phyloP scores from a whole-genome alignment of 2,329 filamentous ascomycete species.

The Cladosporium sp. region DNA sequence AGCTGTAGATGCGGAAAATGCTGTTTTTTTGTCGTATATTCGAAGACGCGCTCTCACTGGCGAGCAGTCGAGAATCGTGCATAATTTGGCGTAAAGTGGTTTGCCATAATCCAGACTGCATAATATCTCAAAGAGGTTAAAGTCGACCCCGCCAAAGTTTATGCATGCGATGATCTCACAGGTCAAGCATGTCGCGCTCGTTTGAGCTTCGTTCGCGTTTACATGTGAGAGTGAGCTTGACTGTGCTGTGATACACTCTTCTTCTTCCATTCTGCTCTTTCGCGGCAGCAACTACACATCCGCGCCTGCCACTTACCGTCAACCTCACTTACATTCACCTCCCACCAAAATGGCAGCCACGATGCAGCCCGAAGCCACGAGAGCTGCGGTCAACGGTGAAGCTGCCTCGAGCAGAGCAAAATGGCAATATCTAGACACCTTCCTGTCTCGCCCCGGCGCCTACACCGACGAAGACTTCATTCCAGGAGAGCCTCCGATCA shows the following conservation, averaged over 20 bases:
- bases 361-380: slow-evolving; percentile 26
- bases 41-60: not conserved
- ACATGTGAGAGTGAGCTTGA: not conserved
- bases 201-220: not conserved
- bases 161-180: slow-evolving; percentile 15
- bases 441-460: slow-evolving; percentile 75
- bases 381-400: slow-evolving; percentile 39
- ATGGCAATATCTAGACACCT: slow-evolving; percentile 78
- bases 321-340: not conserved
- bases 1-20: not conserved
- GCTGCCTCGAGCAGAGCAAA: slow-evolving; percentile 23
- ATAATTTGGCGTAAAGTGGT: not conserved
- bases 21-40: not conserved
- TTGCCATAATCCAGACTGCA: not conserved
- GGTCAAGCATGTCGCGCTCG: slow-evolving; percentile 12
- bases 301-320: not conserved
- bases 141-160: not conserved
- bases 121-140: not conserved
- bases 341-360: slow-evolving; percentile 27
- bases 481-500: slow-evolving; percentile 54
- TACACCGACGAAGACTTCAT: slow-evolving; percentile 67
- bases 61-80: not conserved
- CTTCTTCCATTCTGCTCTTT: not conserved
- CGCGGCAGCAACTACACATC: not conserved
- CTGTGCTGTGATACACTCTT: not conserved